Evolutionary conservation across 192 early-diverging fungal species (phyloP), one percentile per base, ranked within the genome.

Genomic region (Lunasporangiospora selenospora): DNA sequence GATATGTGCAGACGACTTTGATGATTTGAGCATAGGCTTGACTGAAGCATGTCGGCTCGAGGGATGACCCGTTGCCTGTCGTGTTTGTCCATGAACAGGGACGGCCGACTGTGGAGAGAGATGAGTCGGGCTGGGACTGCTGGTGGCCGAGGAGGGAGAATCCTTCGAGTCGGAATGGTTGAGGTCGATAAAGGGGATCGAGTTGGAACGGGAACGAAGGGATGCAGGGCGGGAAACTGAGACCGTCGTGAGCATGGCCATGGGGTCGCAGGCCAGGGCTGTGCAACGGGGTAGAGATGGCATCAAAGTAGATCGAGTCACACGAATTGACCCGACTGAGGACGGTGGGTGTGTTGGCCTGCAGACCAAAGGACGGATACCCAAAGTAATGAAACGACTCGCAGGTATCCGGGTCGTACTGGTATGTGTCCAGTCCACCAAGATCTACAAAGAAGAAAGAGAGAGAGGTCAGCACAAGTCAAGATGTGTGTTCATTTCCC

Each of bases 261-360:
- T 73, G 69, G n/a, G 69, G 69, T 13, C 69, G 69, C 48, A 73
- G 23, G 27, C 47, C 39, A 19, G 69, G 69, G 23, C 69, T 73
- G 43, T 73, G 69, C 23, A 38, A 47, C 7, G 69, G 69, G 19
- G 69, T 63, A 9, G 60, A n/a, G 24, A 36, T 73, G 34, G 69
- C 69, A 18, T 73, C 69, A 36, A 53, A 73, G 18, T 73, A 73
- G 23, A 73, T 73, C 0, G 69, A 73, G 54, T 73, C 69, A 43
- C 69, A 73, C 24, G 69, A 73, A 27, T 73, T 73, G 49, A 73
- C 69, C 12, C 69, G 53, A 49, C 69, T 73, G 42, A 73, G 60
- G 1, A 57, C 44, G 13, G 69, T 57, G 2, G 69, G 69, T 19
- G 69, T 73, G 31, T 61, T 61, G 24, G 55, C 42, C 30, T 62